phyloP scores from a whole-genome alignment of 2,329 filamentous ascomycete species.

The Metarhizium brunneum region DNA sequence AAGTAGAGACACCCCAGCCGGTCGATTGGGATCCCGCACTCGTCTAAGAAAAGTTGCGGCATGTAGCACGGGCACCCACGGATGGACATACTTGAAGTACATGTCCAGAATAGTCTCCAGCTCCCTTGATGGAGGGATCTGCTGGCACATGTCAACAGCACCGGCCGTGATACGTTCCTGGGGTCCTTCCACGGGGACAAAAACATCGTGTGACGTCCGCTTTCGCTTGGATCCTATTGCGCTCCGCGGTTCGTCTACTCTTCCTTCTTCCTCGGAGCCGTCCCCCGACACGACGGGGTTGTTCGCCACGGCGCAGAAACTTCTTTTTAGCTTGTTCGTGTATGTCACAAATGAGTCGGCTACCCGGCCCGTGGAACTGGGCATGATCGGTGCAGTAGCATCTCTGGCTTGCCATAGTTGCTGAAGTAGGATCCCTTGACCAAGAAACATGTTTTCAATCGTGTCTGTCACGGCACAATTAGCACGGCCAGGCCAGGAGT shows the following conservation, averaged over 20 bases:
- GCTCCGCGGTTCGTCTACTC: too few relatives aligned
- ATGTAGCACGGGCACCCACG: constrained; percentile 6
- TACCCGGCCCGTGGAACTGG: rapidly evolving
- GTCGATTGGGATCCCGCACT: not conserved
- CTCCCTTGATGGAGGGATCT: not conserved
- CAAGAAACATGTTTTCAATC: constrained; percentile 29
- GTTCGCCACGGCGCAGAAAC: not conserved
- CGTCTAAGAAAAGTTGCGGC: constrained; percentile 2
- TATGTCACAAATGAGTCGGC: too few relatives aligned
- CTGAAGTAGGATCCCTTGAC: constrained; percentile 26
- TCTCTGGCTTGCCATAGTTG: constrained; percentile 14
- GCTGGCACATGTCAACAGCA: not conserved
- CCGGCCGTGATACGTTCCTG: too few relatives aligned
- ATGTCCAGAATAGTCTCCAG: not conserved
- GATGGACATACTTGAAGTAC: not conserved
- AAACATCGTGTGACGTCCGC: too few relatives aligned
- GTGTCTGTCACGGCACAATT: not conserved
- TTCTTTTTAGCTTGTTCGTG: not conserved
- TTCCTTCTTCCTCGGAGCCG: too few relatives aligned
- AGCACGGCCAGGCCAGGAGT: too few relatives aligned
- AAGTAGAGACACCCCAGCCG: not conserved
- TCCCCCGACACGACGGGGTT: too few relatives aligned
- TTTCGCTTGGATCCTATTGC: too few relatives aligned
- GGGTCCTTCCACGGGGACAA: too few relatives aligned
- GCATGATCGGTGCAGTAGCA: too few relatives aligned